These are phyloP conservation scores for Dendrobium chrysotoxum DNA, from an alignment of 106 monocot genomes.

Conservation along the genomic window DNA sequence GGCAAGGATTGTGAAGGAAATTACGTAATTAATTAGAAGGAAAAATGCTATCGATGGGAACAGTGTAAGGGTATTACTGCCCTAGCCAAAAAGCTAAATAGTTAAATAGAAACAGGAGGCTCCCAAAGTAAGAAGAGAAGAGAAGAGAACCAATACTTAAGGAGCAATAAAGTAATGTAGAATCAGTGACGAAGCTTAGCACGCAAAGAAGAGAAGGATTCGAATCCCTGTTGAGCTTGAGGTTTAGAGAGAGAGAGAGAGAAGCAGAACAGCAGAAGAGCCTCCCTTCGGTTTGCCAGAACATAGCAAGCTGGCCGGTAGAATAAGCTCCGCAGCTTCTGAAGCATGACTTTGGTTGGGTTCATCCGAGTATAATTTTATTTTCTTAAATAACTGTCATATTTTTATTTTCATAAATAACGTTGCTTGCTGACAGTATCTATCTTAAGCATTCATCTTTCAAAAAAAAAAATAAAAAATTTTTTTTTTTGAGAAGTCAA, in stretches of 20 bases:
- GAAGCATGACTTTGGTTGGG: not conserved
- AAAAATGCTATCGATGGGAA: not conserved
- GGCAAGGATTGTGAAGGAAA: not conserved
- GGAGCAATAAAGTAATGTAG: not conserved
- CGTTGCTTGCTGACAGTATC: too few relatives aligned
- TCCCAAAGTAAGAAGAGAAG: not conserved
- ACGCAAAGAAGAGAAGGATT: not conserved
- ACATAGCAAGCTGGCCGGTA: not conserved
- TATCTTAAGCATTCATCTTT: too few relatives aligned
- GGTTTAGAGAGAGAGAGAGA: constrained; percentile 1
- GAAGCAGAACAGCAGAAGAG: not conserved
- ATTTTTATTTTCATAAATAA: too few relatives aligned
- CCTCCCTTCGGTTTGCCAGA: not conserved
- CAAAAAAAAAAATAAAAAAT: too few relatives aligned
- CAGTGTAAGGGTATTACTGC: not conserved
- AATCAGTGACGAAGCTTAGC: not conserved
- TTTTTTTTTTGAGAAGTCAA: too few relatives aligned
- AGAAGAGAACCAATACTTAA: not conserved
- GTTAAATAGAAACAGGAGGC: not conserved
- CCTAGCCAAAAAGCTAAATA: too few relatives aligned
- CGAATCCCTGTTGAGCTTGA: not conserved
- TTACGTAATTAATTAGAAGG: not conserved
- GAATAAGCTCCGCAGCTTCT: not conserved
- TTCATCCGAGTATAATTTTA: too few relatives aligned
- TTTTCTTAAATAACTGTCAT: too few relatives aligned